phyloP scores from a whole-genome alignment of 495 filamentous ascomycete species.

The Penicillium ucsense region DNA sequence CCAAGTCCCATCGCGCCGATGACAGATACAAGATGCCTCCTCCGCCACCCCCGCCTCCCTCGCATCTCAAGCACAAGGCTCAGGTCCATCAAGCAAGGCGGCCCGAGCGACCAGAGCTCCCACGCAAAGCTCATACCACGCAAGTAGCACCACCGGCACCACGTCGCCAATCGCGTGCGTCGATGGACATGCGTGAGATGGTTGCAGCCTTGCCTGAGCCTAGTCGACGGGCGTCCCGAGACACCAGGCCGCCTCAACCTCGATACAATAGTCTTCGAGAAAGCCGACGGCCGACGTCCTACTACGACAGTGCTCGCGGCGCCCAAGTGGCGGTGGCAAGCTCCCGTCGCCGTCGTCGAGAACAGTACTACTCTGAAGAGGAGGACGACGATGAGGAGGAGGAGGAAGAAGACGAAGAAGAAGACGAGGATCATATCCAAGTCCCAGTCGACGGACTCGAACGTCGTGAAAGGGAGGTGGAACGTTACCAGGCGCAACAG shows the following conservation, averaged over 20 bases:
- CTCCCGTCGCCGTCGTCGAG: slow-evolving; percentile 21
- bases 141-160: slow-evolving; percentile 15
- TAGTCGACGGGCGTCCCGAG: slow-evolving; percentile 21
- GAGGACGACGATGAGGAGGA: slow-evolving; percentile 4
- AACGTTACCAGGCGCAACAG: slow-evolving; percentile 32
- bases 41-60: slow-evolving; percentile 27
- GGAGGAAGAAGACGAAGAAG: slow-evolving; percentile 4
- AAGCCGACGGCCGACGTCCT: slow-evolving; percentile 19
- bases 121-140: slow-evolving; percentile 20
- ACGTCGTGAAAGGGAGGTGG: slow-evolving; percentile 20
- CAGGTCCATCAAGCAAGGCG: slow-evolving; percentile 27
- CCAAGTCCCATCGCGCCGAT: slow-evolving; percentile 20
- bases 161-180: slow-evolving; percentile 22
- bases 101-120: slow-evolving; percentile 1
- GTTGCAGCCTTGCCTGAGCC: slow-evolving; percentile 23
- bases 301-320: slow-evolving; percentile 23
- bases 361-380: slow-evolving; percentile 23
- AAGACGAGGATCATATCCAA: not conserved
- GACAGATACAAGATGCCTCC: slow-evolving; percentile 37
- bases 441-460: slow-evolving; percentile 12
- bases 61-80: slow-evolving; percentile 17
- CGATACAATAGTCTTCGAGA: slow-evolving; percentile 22
- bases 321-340: slow-evolving; percentile 26
- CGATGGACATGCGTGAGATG: slow-evolving; percentile 26
- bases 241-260: slow-evolving; percentile 24